Conservation (phyloP, 192 early-diverging fungal species). For the Spizellomyces sp. region DNA sequence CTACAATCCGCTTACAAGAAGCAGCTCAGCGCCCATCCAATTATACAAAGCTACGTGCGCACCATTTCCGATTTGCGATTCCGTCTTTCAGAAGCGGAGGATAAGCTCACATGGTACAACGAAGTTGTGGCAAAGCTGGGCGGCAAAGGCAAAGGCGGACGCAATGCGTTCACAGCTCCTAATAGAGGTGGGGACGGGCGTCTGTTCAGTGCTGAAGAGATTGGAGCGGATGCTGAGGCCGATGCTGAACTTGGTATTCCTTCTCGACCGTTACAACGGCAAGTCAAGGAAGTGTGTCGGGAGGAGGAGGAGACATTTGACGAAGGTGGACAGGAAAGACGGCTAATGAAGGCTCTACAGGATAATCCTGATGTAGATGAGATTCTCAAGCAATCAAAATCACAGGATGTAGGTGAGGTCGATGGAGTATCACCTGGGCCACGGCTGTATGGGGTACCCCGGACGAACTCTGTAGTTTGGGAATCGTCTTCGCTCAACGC, state of each 20-base stretch:
- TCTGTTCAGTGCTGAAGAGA: conserved; percentile 20
- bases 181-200: conserved; percentile 16
- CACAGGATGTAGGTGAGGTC: background rate
- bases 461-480: conserved; percentile 1
- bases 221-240: conserved; percentile 6
- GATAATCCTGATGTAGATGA: conserved; percentile 21
- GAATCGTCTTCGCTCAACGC: background rate
- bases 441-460: conserved; percentile 1
- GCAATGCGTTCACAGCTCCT: conserved; percentile 17
- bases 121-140: conserved; percentile 41
- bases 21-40: conserved; percentile 9
- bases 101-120: conserved; percentile 53
- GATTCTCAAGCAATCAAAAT: background rate
- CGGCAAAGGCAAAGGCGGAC: conserved; percentile 17
- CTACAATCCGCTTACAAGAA: background rate
- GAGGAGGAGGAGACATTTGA: conserved; percentile 10
- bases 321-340: conserved; percentile 37
- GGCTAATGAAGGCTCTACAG: conserved; percentile 35
- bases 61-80: conserved; percentile 46
- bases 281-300: conserved; percentile 1
- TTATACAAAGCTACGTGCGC: conserved; percentile 37
- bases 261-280: conserved; percentile 10
- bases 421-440: background rate
- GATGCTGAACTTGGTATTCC: conserved; percentile 32
- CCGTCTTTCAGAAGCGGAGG: conserved; percentile 45